Evolutionary conservation across 208 protist genomes (phyloP), one percentile per base, ranked within the genome.

Genomic region (Wallacemonas sp.): DNA sequence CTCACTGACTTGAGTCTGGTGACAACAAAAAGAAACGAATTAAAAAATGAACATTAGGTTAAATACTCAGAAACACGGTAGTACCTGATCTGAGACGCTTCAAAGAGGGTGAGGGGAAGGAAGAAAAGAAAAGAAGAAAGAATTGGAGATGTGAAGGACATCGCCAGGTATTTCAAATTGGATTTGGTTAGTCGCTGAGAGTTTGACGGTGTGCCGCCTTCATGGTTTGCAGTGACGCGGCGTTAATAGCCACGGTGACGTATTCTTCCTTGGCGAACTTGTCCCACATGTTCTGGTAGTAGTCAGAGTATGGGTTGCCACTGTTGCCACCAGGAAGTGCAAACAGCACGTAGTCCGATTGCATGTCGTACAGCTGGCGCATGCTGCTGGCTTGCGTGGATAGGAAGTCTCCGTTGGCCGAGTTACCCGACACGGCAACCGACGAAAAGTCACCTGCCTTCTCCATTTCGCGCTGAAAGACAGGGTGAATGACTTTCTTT

Each of bases 241-340:
- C 22, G 31, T 58, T 24, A 19, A 58, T 58, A 31, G 51, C 51
- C 8, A 75, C 75, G 22, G 62, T 17, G 14, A 88, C 77, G 70
- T 82, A 88, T 38, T 75, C 51, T 22, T 83, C 65, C 39, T 68
- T 51, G 26, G 41, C 77, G 34, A 72, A 88, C 36, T 70, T 38
- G 19, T 80, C 66, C 44, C 67, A 72, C 30, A 88, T 62, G 64
- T 84, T 88, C 28, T 88, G 45, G 60, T 84, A 88, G 64, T 70
- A 76, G 44, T 70, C 65, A 22, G 74, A 82, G 78, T 82, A 88
- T 33, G 81, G 81, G 65, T 84, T 88, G 55, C 81, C 81, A 62
- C 77, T 88, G 56, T 80, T 64, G 46, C 81, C 81, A 44, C 81
- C 81, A 9, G 81, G 81, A 9, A 88, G 51, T 21, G 67, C 65